These are phyloP conservation scores for Cytospora chrysosperma DNA, from an alignment of 2,329 filamentous ascomycete genomes.

Conservation along the genomic window DNA sequence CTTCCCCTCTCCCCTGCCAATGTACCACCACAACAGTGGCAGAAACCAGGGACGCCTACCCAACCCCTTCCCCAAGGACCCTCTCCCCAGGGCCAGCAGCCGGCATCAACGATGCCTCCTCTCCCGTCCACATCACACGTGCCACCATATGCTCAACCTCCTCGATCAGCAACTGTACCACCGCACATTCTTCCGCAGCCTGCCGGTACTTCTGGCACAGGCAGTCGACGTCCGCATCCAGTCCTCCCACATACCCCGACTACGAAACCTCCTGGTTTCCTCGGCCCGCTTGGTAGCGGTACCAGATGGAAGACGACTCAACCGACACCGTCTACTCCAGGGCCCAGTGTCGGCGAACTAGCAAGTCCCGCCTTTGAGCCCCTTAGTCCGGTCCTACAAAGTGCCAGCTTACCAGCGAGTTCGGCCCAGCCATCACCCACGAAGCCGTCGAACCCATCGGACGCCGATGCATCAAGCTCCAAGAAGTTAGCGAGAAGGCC, in stretches of 20 bases:
- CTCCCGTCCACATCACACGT: slow-evolving; percentile 23
- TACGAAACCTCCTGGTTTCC: slow-evolving; percentile 20
- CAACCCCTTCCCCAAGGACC: slow-evolving; percentile 1
- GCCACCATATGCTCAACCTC: slow-evolving; percentile 26
- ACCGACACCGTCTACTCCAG: slow-evolving; percentile 59
- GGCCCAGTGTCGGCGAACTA: slow-evolving; percentile 39
- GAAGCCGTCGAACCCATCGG: slow-evolving; percentile 34
- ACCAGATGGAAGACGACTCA: slow-evolving; percentile 58
- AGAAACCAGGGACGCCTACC: slow-evolving; percentile 11
- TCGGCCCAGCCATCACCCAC: slow-evolving; percentile 36
- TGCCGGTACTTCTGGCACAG: slow-evolving; percentile 12
- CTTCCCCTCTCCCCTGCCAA: slow-evolving; percentile 15
- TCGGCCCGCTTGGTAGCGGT: slow-evolving; percentile 37
- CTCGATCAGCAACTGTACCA: slow-evolving; percentile 18
- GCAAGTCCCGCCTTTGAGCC: slow-evolving; percentile 58
- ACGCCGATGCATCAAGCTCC: slow-evolving; percentile 29
- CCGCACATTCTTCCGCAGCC: slow-evolving; percentile 19
- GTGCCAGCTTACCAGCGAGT: slow-evolving; percentile 37
- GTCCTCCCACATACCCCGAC: slow-evolving; percentile 27
- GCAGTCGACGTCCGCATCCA: slow-evolving; percentile 12
- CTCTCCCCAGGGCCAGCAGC: slow-evolving; percentile 12
- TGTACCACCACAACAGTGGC: slow-evolving; percentile 16
- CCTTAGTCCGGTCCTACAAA: slow-evolving; percentile 52
- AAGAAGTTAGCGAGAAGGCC: slow-evolving; percentile 27
- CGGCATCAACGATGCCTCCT: background rate